These are phyloP conservation scores for Aureobasidium sp. DNA, from an alignment of 2,329 filamentous ascomycete genomes.

Conservation along the genomic window DNA sequence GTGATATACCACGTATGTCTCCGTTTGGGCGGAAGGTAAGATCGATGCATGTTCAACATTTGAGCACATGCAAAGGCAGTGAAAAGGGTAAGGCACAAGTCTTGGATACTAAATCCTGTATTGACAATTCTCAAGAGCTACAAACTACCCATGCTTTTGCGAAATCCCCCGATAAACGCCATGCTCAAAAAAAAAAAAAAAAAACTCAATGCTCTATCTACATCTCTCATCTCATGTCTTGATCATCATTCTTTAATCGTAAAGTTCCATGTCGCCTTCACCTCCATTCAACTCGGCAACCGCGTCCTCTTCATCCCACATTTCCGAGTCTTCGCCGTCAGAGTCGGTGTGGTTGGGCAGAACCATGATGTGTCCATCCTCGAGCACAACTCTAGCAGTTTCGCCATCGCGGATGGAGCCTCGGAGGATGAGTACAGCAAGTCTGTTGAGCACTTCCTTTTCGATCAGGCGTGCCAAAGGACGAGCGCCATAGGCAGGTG, in stretches of 20 bases:
- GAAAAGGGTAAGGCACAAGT: background rate
- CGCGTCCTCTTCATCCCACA: constrained; percentile 67
- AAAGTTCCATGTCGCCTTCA: constrained; percentile 55
- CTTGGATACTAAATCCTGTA: background rate
- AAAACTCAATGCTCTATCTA: background rate
- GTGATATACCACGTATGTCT: background rate
- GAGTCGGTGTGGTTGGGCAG: constrained; percentile 72
- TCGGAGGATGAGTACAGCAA: constrained; percentile 85
- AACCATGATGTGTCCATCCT: constrained; percentile 73
- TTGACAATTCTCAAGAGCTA: background rate
- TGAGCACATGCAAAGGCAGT: background rate
- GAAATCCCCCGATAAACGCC: background rate
- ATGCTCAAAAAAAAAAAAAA: background rate
- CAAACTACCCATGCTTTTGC: background rate
- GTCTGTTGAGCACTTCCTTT: constrained; percentile 89
- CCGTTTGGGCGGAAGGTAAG: too few relatives aligned
- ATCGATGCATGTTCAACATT: too few relatives aligned
- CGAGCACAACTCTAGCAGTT: constrained; percentile 67
- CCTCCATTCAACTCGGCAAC: constrained; percentile 56
- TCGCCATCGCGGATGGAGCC: constrained; percentile 83
- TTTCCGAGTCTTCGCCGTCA: constrained; percentile 53
- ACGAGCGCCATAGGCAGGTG: constrained; percentile 87
- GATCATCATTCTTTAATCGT: constrained; percentile 41
- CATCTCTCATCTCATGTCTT: background rate
- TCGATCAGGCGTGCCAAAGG: constrained; percentile 87